A percentile compares a stretch with the other conserved stretches of the same genome.
Evolutionary conservation across 2,329 filamentous ascomycete genomes (phyloP).

Genomic region (Penicillium nordicum): DNA sequence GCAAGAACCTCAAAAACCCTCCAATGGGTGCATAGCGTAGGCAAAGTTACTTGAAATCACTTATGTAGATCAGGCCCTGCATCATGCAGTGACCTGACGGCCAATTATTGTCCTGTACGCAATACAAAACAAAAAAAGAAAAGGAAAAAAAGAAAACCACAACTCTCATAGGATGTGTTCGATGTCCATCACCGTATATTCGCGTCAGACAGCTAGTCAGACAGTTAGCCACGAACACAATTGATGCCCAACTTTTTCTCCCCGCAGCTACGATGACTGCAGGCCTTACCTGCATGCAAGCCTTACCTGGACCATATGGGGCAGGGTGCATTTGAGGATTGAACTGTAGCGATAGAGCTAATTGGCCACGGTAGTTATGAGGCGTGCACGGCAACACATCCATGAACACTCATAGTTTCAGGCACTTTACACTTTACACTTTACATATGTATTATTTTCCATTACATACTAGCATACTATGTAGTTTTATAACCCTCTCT

Average conservation of each 20-base stretch:
- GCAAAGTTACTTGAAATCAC: neutral
- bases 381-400: neutral
- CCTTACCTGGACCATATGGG: constrained; percentile 2
- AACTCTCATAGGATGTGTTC: neutral
- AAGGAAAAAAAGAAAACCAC: neutral
- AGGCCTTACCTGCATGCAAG: constrained; percentile 6
- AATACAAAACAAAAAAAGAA: neutral
- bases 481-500: neutral
- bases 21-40: neutral
- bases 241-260: constrained; percentile 9
- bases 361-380: neutral
- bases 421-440: neutral
- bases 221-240: constrained; percentile 1
- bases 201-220: neutral
- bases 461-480: neutral
- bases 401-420: neutral
- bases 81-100: neutral
- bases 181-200: neutral
- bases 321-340: constrained; percentile 2
- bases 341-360: neutral
- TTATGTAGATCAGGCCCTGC: constrained; percentile 4
- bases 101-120: neutral
- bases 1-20: neutral
- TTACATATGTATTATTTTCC: neutral
- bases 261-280: neutral